These are phyloP conservation scores for Fusarium veterinarium DNA, from an alignment of 2,329 filamentous ascomycete genomes.

Conservation along the genomic window DNA sequence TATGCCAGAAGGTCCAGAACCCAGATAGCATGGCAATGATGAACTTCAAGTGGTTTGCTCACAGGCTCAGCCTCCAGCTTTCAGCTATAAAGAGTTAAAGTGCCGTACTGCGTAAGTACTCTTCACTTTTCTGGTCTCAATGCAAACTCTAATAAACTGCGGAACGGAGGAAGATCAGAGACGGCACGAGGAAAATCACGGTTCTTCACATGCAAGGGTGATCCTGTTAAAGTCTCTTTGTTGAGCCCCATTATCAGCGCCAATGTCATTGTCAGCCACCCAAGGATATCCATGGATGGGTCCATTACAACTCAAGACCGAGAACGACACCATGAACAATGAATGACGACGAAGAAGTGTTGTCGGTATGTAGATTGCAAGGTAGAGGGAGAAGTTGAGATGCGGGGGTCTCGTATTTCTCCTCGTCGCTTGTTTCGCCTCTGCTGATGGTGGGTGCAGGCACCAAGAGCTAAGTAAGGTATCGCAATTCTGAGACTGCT, in stretches of 20 bases:
- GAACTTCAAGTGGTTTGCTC: neutral
- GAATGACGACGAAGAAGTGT: slow-evolving; percentile 12
- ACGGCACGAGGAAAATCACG: neutral
- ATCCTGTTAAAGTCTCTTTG: slow-evolving; percentile 7
- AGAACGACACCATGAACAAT: slow-evolving; percentile 23
- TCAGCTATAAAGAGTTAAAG: neutral
- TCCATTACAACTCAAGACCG: slow-evolving; percentile 1
- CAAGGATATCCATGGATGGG: neutral
- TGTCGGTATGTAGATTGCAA: neutral
- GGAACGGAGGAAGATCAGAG: neutral
- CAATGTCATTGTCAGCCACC: neutral
- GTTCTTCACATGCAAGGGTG: slow-evolving; percentile 22
- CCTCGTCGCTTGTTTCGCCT: neutral
- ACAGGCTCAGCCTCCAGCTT: neutral
- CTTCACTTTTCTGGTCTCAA: neutral
- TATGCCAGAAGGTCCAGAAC: neutral
- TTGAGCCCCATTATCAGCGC: slow-evolving; percentile 2
- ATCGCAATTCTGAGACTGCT: slow-evolving; percentile 10
- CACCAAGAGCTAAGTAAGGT: slow-evolving; percentile 1
- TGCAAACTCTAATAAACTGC: neutral
- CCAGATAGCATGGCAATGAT: neutral
- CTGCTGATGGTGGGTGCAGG: slow-evolving; percentile 12
- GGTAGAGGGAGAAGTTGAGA: neutral
- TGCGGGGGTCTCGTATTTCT: slow-evolving; percentile 4
- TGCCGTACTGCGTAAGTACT: neutral